Evolutionary conservation across 139 green algal species (phyloP).

Genomic region (Coelastrella sp.): DNA sequence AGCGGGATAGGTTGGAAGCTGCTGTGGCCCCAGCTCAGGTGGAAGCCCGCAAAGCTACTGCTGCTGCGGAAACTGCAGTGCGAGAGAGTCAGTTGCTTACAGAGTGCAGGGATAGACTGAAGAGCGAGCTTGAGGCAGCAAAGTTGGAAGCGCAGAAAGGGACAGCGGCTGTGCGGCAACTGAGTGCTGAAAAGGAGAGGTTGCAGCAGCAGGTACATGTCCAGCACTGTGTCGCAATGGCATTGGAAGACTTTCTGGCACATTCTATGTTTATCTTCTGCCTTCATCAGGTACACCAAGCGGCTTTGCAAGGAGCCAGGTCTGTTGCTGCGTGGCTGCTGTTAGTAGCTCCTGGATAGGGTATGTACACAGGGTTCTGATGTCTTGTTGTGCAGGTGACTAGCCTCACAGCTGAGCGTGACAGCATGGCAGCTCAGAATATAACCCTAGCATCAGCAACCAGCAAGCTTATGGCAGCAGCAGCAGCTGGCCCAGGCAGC

Average conservation of each 20-base stretch:
- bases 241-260: not conserved
- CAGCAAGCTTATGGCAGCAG: conserved; percentile 31
- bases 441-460: conserved; percentile 28
- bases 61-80: not conserved
- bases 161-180: not conserved
- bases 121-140: conserved; percentile 17
- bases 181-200: conserved; percentile 27
- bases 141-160: not conserved
- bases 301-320: no score
- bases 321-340: no score
- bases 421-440: conserved; percentile 47
- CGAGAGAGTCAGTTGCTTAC: not conserved
- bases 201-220: conserved; percentile 7
- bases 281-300: no score
- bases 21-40: not conserved
- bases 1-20: conserved; percentile 19
- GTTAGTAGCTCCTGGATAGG: no score
- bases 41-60: not conserved
- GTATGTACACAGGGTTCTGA: no score
- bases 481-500: not conserved
- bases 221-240: not conserved
- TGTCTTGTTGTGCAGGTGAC: conserved; percentile 8
- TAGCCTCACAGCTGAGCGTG: conserved; percentile 26
- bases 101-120: not conserved
- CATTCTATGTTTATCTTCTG: no score